A percentile compares a stretch with the other conserved stretches of the same genome.
These are phyloP conservation scores for Cladosporium sp. DNA, from an alignment of 2,329 filamentous ascomycete genomes.

Conservation along the genomic window DNA sequence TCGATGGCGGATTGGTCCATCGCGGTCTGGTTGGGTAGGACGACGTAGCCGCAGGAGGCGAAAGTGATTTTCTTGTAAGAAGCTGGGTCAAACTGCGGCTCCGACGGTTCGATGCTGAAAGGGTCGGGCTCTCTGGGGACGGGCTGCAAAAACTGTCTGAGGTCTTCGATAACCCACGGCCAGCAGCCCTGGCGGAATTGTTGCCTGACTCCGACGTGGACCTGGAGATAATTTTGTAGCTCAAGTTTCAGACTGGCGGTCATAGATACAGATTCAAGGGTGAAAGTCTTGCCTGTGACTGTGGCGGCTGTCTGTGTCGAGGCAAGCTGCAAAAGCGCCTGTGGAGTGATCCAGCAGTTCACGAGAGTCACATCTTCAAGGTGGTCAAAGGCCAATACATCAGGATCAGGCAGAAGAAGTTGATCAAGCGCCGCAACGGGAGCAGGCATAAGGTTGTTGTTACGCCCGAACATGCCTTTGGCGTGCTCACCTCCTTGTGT, in stretches of 20 bases:
- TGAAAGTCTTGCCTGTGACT: slow-evolving; percentile 48
- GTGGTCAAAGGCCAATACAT: slow-evolving; percentile 51
- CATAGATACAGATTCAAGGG: slow-evolving; percentile 66
- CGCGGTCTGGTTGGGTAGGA: slow-evolving; percentile 37
- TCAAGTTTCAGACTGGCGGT: slow-evolving; percentile 46
- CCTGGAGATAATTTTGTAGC: neutral
- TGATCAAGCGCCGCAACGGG: slow-evolving; percentile 50
- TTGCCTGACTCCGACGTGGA: slow-evolving; percentile 18
- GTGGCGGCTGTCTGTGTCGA: slow-evolving; percentile 46
- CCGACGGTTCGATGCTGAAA: neutral
- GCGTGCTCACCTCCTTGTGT: slow-evolving; percentile 68
- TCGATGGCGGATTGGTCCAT: slow-evolving; percentile 41
- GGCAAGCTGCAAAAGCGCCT: slow-evolving; percentile 57
- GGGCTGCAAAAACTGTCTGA: slow-evolving; percentile 40
- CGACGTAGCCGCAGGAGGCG: slow-evolving; percentile 64
- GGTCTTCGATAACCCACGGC: slow-evolving; percentile 51
- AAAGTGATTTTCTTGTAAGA: slow-evolving; percentile 51
- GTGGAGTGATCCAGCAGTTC: slow-evolving; percentile 69
- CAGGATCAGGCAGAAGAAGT: slow-evolving; percentile 41
- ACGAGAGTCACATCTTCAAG: slow-evolving; percentile 63
- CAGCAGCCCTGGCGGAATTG: slow-evolving; percentile 49
- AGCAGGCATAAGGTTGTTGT: slow-evolving; percentile 63
- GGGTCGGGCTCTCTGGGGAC: slow-evolving; percentile 43
- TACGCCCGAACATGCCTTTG: slow-evolving; percentile 62
- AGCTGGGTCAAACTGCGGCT: slow-evolving; percentile 25